A percentile compares a stretch with the other conserved stretches of the same genome.
These are phyloP conservation scores for Mimosa pudica DNA, from an alignment of 306 rosid genomes.

Conservation along the genomic window DNA sequence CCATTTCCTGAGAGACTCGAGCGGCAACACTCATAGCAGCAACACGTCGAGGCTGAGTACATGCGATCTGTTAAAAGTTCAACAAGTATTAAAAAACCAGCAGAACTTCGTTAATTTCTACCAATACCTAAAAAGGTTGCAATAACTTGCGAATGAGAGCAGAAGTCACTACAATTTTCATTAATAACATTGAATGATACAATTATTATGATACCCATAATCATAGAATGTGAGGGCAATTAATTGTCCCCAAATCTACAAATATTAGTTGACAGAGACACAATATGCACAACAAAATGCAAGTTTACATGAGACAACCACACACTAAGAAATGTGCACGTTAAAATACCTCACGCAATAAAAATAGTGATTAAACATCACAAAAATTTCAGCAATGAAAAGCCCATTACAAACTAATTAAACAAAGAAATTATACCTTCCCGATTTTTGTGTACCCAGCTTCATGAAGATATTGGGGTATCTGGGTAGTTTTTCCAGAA, in stretches of 20 bases:
- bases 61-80: conserved; percentile 69
- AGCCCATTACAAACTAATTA: conserved; percentile 18
- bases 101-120: conserved; percentile 18
- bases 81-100: background rate
- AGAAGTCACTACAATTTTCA: conserved; percentile 13
- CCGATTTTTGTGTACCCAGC: conserved; percentile 92
- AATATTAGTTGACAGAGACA: conserved; percentile 2
- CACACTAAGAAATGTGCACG: conserved; percentile 16
- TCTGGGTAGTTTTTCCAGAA: conserved; percentile 96
- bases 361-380: conserved; percentile 20
- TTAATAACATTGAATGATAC: background rate
- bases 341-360: conserved; percentile 11
- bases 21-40: conserved; percentile 99
- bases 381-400: conserved; percentile 18
- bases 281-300: conserved; percentile 24
- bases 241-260: conserved; percentile 21
- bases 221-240: conserved; percentile 16
- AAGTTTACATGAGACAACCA: conserved; percentile 3
- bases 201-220: background rate
- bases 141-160: conserved; percentile 1
- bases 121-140: conserved; percentile 18
- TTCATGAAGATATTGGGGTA: conserved; percentile 98
- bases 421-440: conserved; percentile 54
- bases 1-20: conserved; percentile 96
- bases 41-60: conserved; percentile 97